Evolutionary conservation across 2,329 filamentous ascomycete species (phyloP).

Genomic region (Sclerotinia spermophila): DNA sequence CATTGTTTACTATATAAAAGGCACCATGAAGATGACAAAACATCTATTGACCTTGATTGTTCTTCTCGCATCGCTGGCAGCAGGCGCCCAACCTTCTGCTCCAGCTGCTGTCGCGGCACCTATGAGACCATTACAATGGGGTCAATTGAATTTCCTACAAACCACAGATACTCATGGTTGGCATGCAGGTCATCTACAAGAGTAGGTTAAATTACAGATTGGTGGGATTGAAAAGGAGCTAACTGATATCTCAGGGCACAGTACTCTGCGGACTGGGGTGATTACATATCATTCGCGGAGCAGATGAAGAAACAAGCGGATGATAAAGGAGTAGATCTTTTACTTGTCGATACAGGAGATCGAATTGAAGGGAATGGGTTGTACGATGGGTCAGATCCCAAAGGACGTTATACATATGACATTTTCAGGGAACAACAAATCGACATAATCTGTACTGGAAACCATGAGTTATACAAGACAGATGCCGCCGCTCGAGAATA

Average conservation of each 20-base stretch:
- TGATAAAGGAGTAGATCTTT: constrained; percentile 71
- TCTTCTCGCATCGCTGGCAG: constrained; percentile 26
- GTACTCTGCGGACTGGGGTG: constrained; percentile 95
- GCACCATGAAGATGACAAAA: constrained; percentile 21
- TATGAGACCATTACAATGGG: constrained; percentile 81
- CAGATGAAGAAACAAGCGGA: constrained; percentile 79
- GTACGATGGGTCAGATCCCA: constrained; percentile 84
- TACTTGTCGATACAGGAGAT: constrained; percentile 96
- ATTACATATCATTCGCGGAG: constrained; percentile 89
- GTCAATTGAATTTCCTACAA: constrained; percentile 94
- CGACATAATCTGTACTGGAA: constrained; percentile 82
- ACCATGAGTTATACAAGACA: constrained; percentile 89
- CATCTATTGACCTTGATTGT: constrained; percentile 25
- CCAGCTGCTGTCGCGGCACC: constrained; percentile 74
- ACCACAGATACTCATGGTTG: constrained; percentile 96
- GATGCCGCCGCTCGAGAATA: constrained; percentile 77
- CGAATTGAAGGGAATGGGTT: constrained; percentile 91
- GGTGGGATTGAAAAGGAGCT: constrained; percentile 12
- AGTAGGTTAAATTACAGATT: constrained; percentile 49
- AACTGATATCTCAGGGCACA: constrained; percentile 56
- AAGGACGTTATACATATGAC: constrained; percentile 83
- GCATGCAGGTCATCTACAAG: constrained; percentile 88
- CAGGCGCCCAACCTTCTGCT: constrained; percentile 71
- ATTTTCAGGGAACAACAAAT: constrained; percentile 80
- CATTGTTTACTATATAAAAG: background rate